Evolutionary conservation across 2,329 filamentous ascomycete species (phyloP).

Genomic region (Colletotrichum australisinense): DNA sequence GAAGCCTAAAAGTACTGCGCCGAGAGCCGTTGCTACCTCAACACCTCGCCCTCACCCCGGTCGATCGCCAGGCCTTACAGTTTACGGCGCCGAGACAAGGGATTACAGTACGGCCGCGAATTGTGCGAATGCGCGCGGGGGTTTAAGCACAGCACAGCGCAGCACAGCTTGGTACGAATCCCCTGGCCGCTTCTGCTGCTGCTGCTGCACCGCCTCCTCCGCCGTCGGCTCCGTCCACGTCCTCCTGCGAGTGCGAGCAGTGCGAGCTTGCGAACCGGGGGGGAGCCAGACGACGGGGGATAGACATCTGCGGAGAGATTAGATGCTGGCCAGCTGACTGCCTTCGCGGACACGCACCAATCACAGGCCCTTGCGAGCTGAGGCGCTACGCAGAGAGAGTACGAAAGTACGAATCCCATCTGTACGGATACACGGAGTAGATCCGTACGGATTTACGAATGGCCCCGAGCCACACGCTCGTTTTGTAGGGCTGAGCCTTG

Average conservation of each 20-base stretch:
- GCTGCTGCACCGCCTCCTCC: conserved; percentile 15
- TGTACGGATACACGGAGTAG: not conserved
- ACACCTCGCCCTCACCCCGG: not conserved
- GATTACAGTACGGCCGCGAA: conserved; percentile 1
- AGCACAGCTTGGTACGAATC: not conserved
- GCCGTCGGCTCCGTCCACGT: conserved; percentile 26
- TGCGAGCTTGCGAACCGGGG: conserved; percentile 19
- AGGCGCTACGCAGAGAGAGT: too few relatives aligned
- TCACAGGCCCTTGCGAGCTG: conserved; percentile 17
- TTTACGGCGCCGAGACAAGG: conserved; percentile 7
- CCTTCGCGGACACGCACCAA: conserved; percentile 22
- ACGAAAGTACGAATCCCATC: too few relatives aligned
- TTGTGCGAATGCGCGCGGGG: not conserved
- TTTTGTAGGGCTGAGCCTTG: conserved; percentile 21
- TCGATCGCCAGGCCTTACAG: not conserved
- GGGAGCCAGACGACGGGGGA: not conserved
- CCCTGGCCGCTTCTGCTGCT: not conserved
- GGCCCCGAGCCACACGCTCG: conserved; percentile 11
- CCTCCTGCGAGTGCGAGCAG: conserved; percentile 5
- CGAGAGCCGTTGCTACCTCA: conserved; percentile 30
- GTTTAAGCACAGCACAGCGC: not conserved
- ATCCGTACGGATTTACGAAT: conserved; percentile 18
- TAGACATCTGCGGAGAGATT: not conserved
- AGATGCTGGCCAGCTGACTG: conserved; percentile 20
- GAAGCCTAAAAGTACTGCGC: conserved; percentile 7